Conservation (phyloP, 306 rosid species). For the Glycine latifolia region DNA sequence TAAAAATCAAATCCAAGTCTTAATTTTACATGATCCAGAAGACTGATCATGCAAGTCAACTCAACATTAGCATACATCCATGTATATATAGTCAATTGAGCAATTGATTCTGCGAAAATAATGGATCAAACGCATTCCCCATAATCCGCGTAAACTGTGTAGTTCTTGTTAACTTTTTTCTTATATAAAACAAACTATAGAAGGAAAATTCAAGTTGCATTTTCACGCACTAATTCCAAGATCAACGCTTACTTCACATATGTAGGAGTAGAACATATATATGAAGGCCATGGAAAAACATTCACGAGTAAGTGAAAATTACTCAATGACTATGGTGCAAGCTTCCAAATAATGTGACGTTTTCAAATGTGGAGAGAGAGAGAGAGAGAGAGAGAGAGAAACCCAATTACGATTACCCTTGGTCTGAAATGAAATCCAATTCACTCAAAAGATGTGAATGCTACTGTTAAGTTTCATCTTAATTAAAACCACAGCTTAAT, state of each 20-base stretch:
- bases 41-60: neutral
- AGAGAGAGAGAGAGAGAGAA: neutral
- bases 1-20: neutral
- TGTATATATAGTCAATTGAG: too few relatives aligned
- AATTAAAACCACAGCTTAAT: neutral
- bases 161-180: neutral
- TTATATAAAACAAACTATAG: neutral
- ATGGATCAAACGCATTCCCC: constrained; percentile 21
- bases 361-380: neutral
- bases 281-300: neutral
- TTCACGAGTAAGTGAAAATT: neutral
- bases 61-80: neutral
- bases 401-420: neutral
- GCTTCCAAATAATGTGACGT: constrained; percentile 11
- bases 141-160: neutral
- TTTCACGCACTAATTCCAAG: neutral
- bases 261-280: neutral
- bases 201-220: neutral
- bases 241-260: neutral
- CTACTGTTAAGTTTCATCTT: neutral
- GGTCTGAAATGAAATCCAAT: neutral
- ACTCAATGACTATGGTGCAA: neutral
- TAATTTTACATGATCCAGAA: neutral
- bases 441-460: too few relatives aligned
- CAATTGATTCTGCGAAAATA: neutral